A percentile compares a stretch with the other conserved stretches of the same genome.
Conservation (phyloP, 2,329 filamentous ascomycete species). For the Corinectria fuckeliana region DNA sequence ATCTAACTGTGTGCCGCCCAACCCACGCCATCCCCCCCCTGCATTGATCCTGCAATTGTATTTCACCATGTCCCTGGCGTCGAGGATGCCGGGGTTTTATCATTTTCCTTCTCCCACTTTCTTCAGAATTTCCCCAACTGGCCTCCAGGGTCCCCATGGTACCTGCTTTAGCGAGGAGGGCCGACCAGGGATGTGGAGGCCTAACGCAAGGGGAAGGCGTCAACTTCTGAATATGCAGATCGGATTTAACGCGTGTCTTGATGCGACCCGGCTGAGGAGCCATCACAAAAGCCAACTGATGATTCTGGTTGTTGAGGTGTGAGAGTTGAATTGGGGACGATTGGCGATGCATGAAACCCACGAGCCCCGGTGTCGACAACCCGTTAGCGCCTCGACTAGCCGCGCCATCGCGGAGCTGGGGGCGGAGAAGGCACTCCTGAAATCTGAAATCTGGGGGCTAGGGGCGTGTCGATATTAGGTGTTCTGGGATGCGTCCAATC, state of each 20-base stretch:
- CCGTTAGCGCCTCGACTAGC: conserved; percentile 20
- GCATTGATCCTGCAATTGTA: conserved; percentile 22
- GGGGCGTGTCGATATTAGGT: conserved; percentile 25
- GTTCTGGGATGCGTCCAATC: conserved; percentile 16
- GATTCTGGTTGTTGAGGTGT: conserved; percentile 7
- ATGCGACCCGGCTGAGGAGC: background rate
- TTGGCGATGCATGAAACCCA: conserved; percentile 25
- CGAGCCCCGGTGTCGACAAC: conserved; percentile 9
- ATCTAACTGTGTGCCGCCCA: conserved; percentile 17
- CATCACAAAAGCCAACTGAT: conserved; percentile 1
- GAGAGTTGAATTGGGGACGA: conserved; percentile 17
- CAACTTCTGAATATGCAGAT: background rate
- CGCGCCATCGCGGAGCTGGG: conserved; percentile 14
- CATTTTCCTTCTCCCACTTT: conserved; percentile 9
- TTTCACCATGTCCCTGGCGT: conserved; percentile 8
- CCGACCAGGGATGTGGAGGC: conserved; percentile 1
- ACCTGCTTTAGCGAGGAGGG: background rate
- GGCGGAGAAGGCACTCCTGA: conserved; percentile 34
- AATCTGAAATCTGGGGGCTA: conserved; percentile 40
- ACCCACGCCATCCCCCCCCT: conserved; percentile 18
- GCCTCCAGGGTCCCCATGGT: background rate
- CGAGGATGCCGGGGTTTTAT: conserved; percentile 6
- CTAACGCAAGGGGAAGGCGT: background rate
- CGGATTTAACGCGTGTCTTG: background rate
- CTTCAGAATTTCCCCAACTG: conserved; percentile 15